Evolutionary conservation across 2,329 filamentous ascomycete genomes (phyloP).

Genomic region (Aspergillus fumigatiaffinis): DNA sequence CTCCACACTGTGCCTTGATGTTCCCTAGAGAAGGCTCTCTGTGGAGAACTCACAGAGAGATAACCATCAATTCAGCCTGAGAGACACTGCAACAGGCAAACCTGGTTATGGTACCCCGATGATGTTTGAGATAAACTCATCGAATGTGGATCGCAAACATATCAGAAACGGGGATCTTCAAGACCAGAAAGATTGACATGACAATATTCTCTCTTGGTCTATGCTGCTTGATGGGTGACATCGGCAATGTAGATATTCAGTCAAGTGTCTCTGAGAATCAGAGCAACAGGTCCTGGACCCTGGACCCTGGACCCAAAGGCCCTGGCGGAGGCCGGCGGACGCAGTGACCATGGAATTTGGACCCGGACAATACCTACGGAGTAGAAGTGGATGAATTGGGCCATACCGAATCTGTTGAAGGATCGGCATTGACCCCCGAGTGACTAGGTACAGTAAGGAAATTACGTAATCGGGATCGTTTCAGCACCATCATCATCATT

Average conservation of each 20-base stretch:
- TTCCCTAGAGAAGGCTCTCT: neutral
- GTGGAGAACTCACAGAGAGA: neutral
- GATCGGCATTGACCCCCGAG: neutral
- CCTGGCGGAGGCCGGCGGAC: neutral
- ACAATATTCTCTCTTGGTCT: neutral
- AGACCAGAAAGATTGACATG: neutral
- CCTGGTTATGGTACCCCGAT: too few relatives aligned
- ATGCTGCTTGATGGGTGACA: neutral
- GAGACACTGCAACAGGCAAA: neutral
- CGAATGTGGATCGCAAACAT: constrained; percentile 10
- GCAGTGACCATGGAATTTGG: too few relatives aligned
- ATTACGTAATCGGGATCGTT: neutral
- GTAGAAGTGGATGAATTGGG: too few relatives aligned
- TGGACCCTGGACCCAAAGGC: too few relatives aligned
- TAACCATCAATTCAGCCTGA: neutral
- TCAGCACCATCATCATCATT: neutral
- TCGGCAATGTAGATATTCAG: too few relatives aligned
- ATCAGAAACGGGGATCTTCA: constrained; percentile 9
- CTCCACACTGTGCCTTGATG: neutral
- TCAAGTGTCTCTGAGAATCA: neutral
- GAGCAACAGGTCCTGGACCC: neutral
- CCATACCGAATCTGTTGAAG: neutral
- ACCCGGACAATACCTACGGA: too few relatives aligned
- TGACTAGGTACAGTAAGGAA: too few relatives aligned
- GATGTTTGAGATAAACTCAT: constrained; percentile 12